phyloP scores from a whole-genome alignment of 768 basidiomycete species.

The Xerocomellus amylosporus region DNA sequence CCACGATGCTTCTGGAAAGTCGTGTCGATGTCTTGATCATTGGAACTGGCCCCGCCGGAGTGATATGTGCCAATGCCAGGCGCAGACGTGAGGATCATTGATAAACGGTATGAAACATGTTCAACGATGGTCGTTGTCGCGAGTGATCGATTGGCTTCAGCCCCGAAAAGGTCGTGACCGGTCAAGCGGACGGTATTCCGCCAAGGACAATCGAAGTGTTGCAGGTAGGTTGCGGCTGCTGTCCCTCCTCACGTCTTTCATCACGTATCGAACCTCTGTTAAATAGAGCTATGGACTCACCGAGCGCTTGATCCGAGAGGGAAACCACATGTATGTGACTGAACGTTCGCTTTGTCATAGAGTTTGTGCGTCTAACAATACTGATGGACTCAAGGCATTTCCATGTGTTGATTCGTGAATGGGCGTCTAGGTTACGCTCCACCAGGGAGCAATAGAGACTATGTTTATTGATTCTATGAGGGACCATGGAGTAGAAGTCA shows the following conservation, averaged over 20 bases:
- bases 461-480: constrained; percentile 42
- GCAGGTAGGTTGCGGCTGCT: constrained; percentile 34
- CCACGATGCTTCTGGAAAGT: constrained; percentile 22
- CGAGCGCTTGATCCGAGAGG: constrained; percentile 59
- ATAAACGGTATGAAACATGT: constrained; percentile 37
- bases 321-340: constrained; percentile 66
- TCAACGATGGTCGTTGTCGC: too few species aligned
- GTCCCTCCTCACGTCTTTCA: neutral
- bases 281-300: constrained; percentile 76
- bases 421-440: constrained; percentile 31
- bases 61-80: constrained; percentile 68
- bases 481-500: constrained; percentile 31
- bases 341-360: neutral
- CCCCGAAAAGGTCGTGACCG: constrained; percentile 40
- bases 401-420: neutral
- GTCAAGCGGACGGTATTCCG: constrained; percentile 57
- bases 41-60: constrained; percentile 52
- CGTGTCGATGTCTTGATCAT: constrained; percentile 46
- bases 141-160: constrained; percentile 19
- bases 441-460: constrained; percentile 41
- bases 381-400: constrained; percentile 49
- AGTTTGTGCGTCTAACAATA: neutral
- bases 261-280: neutral
- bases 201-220: constrained; percentile 54
- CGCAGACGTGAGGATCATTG: constrained; percentile 44